phyloP scores from a whole-genome alignment of 2,329 filamentous ascomycete genomes.

The Penicillium sp. region DNA sequence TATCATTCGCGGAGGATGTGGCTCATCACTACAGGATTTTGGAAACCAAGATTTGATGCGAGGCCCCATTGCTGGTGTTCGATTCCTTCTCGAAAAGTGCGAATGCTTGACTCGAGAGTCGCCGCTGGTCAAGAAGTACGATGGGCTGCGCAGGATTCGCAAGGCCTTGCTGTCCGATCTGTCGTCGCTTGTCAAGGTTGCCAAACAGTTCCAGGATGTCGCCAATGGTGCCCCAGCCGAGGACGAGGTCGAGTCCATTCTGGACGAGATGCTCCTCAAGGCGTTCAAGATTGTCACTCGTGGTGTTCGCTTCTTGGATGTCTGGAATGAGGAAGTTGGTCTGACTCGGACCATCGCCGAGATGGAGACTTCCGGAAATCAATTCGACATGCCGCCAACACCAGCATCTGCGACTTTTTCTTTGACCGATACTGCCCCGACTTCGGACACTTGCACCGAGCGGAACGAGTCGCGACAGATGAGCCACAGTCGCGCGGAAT shows the following conservation, averaged over 20 bases:
- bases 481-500: slow-evolving; percentile 36
- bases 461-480: slow-evolving; percentile 39
- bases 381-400: slow-evolving; percentile 41
- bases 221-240: slow-evolving; percentile 55
- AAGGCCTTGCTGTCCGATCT: slow-evolving; percentile 89
- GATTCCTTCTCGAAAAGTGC: slow-evolving; percentile 84
- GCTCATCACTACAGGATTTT: slow-evolving; percentile 77
- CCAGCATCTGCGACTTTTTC: slow-evolving; percentile 46
- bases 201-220: slow-evolving; percentile 79
- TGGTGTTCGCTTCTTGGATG: slow-evolving; percentile 85
- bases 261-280: slow-evolving; percentile 91
- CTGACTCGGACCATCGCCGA: slow-evolving; percentile 48
- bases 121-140: slow-evolving; percentile 71
- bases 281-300: slow-evolving; percentile 94
- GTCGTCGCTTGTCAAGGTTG: slow-evolving; percentile 83
- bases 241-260: slow-evolving; percentile 56
- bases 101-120: slow-evolving; percentile 86
- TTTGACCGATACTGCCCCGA: slow-evolving; percentile 24
- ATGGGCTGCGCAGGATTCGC: slow-evolving; percentile 75
- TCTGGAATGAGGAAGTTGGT: slow-evolving; percentile 67
- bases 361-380: slow-evolving; percentile 35
- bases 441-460: slow-evolving; percentile 34
- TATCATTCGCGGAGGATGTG: slow-evolving; percentile 74
- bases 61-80: slow-evolving; percentile 89
- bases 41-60: slow-evolving; percentile 92